Conservation (phyloP, 768 basidiomycete species). For the Boletus tylopilopsis region DNA sequence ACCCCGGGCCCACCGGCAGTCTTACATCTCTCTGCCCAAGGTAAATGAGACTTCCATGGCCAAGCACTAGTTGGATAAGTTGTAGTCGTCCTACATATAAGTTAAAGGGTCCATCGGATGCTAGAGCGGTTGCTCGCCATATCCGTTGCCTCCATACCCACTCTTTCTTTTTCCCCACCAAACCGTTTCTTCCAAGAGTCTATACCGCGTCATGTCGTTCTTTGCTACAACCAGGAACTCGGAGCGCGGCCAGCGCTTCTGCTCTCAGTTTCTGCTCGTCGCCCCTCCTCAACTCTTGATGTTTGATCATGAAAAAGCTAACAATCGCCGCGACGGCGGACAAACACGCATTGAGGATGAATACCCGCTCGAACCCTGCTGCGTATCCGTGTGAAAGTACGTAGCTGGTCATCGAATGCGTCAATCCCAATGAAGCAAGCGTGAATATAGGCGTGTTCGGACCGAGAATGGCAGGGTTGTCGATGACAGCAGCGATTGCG, state of each 20-base stretch:
- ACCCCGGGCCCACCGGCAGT: too few species aligned
- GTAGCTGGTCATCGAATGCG: conserved; percentile 32
- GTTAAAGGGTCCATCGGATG: not conserved
- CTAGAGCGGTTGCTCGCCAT: not conserved
- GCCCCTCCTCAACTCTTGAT: conserved; percentile 52
- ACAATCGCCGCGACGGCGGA: conserved; percentile 52
- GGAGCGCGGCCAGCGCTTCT: conserved; percentile 29
- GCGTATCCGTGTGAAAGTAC: conserved; percentile 51
- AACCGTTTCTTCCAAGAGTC: not conserved
- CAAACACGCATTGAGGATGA: conserved; percentile 56
- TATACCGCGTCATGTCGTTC: not conserved
- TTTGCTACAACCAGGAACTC: not conserved
- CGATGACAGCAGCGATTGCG: conserved; percentile 42
- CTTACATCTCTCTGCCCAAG: too few species aligned
- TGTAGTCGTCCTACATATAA: too few species aligned
- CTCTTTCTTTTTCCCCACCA: not conserved
- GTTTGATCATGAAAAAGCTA: conserved; percentile 57
- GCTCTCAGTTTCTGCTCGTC: conserved; percentile 53
- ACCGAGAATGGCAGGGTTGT: conserved; percentile 43
- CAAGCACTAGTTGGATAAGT: too few species aligned
- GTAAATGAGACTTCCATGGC: not conserved
- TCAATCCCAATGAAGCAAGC: conserved; percentile 35
- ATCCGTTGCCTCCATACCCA: too few species aligned
- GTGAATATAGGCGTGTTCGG: conserved; percentile 29
- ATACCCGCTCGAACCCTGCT: conserved; percentile 54